Base-by-base conservation (phyloP, 305 asterid genomes). In the Andrographis paniculata region DNA sequence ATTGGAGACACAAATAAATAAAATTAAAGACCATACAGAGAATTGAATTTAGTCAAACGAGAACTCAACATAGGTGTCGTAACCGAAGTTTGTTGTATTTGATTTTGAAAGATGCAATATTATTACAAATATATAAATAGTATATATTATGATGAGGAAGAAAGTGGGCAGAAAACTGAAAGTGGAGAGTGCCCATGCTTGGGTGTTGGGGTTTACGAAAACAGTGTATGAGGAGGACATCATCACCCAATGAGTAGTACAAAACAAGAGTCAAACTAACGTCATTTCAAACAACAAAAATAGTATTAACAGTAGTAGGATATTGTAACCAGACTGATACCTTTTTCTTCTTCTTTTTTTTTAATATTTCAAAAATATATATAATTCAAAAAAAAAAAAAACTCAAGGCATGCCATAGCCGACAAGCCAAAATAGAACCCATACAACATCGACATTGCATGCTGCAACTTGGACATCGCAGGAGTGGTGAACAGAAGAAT, bases 181-280 rank as follows among this genome's bases (percentile, higher is more conserved):
- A 28, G 37, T 12, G 18, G 13, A 15, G 20, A 48, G 8, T 40
- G 53, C 68, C 80, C 85, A 73, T 77, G 39, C 69, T 49, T 38
- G 15, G 57, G 58, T 77, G 80, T 56, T 61, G 20, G 57, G 59
- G 70, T 65, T 70, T 64, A 65, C 20, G 48, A 53, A 52, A 55
- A 69, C 73, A 66, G 52, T 41, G 39, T n/a, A 72, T 68, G 5
- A 72, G 69, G 76, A 41, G 43, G 55, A 69, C 63, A 68, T 72
- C 54, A 76, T 66, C 24, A 52, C 42, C 56, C 59, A 68, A 63
- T 65, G 72, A 72, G 68, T 61, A 61, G 68, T 59, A 61, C 73
- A 67, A 67, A 69, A 61, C 47, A 16, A 51, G 33, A 51, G 61
- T 42, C 54, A 49, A 55, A 10, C 3, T 18, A 13, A n/a, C 8